Conservation (phyloP, 345 rosid species). For the Noccaea caerulescens region DNA sequence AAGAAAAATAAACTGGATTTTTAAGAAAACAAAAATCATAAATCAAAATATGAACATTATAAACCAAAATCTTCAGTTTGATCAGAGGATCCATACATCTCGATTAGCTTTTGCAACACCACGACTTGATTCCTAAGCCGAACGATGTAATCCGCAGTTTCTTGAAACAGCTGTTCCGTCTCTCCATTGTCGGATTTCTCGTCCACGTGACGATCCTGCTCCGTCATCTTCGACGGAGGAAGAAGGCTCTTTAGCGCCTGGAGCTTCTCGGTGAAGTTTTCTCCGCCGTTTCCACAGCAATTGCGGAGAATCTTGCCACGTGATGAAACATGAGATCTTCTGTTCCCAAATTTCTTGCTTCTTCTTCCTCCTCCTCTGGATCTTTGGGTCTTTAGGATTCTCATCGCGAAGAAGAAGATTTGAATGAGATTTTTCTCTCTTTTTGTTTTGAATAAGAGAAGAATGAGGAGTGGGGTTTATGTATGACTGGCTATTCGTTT, state of each 20-base stretch:
- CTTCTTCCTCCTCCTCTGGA: constrained; percentile 36
- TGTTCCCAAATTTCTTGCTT: constrained; percentile 15
- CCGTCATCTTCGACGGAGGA: constrained; percentile 41
- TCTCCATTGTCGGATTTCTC: constrained; percentile 45
- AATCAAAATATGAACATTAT: constrained; percentile 38
- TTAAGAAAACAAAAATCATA: background rate
- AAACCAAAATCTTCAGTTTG: constrained; percentile 37
- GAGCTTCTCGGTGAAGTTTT: constrained; percentile 66
- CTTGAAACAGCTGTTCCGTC: constrained; percentile 61
- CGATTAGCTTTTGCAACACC: constrained; percentile 64
- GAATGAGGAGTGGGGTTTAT: constrained; percentile 42
- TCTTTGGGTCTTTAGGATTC: constrained; percentile 48
- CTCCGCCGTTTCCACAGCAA: constrained; percentile 14
- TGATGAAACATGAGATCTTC: constrained; percentile 22
- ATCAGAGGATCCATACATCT: constrained; percentile 60
- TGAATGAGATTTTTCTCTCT: background rate
- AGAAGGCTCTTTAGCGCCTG: constrained; percentile 72
- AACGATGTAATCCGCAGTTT: constrained; percentile 84
- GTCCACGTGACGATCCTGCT: constrained; percentile 21
- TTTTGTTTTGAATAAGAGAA: background rate
- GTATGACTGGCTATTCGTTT: constrained; percentile 40
- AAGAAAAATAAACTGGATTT: background rate
- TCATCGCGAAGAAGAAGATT: constrained; percentile 31
- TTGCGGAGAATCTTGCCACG: constrained; percentile 22
- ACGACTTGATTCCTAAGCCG: constrained; percentile 67